Evolutionary conservation across 805 yeast genomes (phyloP).

Genomic region (Lipomyces yamadae): DNA sequence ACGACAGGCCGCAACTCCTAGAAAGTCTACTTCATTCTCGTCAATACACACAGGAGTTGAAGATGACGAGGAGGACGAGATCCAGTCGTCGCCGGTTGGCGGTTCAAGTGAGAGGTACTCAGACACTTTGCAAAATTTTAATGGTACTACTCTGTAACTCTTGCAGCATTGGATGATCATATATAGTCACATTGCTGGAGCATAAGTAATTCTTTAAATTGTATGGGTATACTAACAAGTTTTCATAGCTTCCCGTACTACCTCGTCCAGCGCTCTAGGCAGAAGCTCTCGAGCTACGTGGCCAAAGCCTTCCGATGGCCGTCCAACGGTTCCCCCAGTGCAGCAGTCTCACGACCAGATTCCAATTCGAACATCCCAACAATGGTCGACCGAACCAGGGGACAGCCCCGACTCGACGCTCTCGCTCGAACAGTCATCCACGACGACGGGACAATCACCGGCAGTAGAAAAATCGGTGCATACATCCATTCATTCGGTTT

Average conservation of each 20-base stretch:
- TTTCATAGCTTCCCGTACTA: not conserved
- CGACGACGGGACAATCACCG: not conserved
- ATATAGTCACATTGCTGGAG: not conserved
- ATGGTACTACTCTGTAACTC: conserved; percentile 4
- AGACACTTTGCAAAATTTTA: conserved; percentile 6
- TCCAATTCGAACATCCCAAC: not conserved
- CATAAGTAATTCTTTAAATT: not conserved
- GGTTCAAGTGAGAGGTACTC: conserved; percentile 10
- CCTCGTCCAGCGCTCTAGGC: not conserved
- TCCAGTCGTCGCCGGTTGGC: conserved; percentile 10
- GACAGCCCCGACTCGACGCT: not conserved
- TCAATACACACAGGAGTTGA: not conserved
- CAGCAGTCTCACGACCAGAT: not conserved
- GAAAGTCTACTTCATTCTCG: not conserved
- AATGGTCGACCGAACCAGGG: not conserved
- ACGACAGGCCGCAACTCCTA: not conserved
- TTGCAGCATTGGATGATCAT: not conserved
- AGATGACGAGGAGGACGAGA: conserved; percentile 14
- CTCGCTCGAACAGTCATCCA: not conserved
- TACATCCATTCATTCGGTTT: conserved; percentile 10
- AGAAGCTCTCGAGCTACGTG: not conserved
- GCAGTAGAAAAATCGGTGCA: not conserved
- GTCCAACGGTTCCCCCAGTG: not conserved
- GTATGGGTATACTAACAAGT: not conserved
- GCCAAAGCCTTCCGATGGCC: conserved; percentile 2